Evolutionary conservation across 2,329 filamentous ascomycete species (phyloP), one percentile per base, ranked within the genome.

Genomic region (Zarea fungicola): DNA sequence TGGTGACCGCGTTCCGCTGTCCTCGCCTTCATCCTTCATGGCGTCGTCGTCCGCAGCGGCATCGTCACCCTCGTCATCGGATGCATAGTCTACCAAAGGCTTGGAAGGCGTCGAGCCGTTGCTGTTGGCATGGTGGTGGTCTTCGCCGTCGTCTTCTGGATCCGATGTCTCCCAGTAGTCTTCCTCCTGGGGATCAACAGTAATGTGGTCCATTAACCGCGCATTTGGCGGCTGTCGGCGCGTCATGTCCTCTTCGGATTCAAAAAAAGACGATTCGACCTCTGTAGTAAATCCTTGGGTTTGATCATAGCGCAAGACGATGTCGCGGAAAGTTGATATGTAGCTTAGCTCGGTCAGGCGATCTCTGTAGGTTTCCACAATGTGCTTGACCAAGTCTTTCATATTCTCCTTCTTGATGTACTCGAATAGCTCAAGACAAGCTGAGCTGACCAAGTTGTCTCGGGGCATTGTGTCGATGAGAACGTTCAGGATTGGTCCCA

Each of bases 121-220:
- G 6, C 74, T 66, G 10, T 74, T 56, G 65, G 56, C 8, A 58
- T 57, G 50, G 62, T 69, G 48, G 60, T 8, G 18, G 49, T 69
- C 58, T 54, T 74, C 71, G 53, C 83, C 73, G 11, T 89, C 88
- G 6, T 96, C 90, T 52, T 91, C 86, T 40, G 93, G 88, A 58
- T 96, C 91, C 1, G 87, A 89, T 0, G 80, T 82, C 59, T 95
- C 92, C 78, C 95, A 97, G 66, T 97, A 99, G 36, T 92, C 89
- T 60, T 96, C 92, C 64, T 96, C 89, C 10, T 85, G 83, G 6
- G 84, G 77, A 62, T 96, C 92, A 61, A 91, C 78, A 1, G 66
- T 55, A 9, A 80, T 65, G 46, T 95, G 90, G 61, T 89, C 89
- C 63, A 95, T 78, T 37, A 76, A 80, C 65, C 86, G 85, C 53